Evolutionary conservation across 129 eudicot genomes (phyloP).

Genomic region (Artemisia annua): DNA sequence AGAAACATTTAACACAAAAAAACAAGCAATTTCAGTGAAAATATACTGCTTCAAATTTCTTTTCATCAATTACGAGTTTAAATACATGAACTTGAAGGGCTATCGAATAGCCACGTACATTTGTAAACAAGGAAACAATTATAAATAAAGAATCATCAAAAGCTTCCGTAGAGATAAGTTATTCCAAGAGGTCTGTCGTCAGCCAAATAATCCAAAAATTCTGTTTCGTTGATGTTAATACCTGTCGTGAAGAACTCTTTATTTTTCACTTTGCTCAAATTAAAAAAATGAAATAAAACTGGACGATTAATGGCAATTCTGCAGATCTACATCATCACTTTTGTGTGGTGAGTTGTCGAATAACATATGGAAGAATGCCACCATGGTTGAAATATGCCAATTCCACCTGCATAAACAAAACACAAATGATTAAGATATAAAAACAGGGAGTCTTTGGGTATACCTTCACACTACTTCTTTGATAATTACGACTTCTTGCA

Average conservation of each 20-base stretch:
- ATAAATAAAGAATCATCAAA: not conserved
- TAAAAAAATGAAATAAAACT: constrained; percentile 3
- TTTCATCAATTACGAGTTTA: not conserved
- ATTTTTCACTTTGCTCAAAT: constrained; percentile 3
- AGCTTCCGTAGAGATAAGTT: not conserved
- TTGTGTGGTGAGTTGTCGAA: constrained; percentile 48
- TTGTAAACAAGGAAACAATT: not conserved
- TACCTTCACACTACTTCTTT: too few relatives aligned
- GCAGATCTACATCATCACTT: constrained; percentile 15
- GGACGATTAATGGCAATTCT: not conserved
- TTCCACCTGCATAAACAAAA: constrained; percentile 46
- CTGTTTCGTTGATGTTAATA: not conserved
- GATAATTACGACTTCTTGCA: too few relatives aligned
- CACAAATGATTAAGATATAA: not conserved
- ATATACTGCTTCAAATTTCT: not conserved
- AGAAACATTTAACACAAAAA: not conserved
- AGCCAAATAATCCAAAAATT: not conserved
- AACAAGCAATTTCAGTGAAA: not conserved
- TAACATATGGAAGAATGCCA: constrained; percentile 62
- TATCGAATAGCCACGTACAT: not conserved
- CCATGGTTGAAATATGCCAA: constrained; percentile 66
- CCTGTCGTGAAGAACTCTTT: constrained; percentile 3
- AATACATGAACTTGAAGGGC: constrained; percentile 6
- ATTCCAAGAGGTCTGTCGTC: not conserved
- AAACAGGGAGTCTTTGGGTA: too few relatives aligned